Conservation (phyloP, 192 early-diverging fungal species). For the Coemansia sp. region DNA sequence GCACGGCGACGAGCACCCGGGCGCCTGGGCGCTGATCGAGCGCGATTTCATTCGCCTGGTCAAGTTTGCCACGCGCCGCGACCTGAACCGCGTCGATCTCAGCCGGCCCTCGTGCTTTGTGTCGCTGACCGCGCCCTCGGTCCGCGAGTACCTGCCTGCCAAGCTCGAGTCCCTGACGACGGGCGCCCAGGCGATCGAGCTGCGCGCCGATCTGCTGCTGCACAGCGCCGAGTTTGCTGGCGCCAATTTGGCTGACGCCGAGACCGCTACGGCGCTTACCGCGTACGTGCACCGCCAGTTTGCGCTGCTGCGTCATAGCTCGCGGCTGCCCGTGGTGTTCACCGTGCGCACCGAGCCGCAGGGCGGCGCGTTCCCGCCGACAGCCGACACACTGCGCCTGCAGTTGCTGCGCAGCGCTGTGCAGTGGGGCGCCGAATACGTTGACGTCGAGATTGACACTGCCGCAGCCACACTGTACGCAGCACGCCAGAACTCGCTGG, state of each 20-base stretch:
- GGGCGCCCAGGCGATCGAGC: slow-evolving; percentile 86
- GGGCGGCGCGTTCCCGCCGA: slow-evolving; percentile 76
- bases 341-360: slow-evolving; percentile 88
- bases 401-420: slow-evolving; percentile 63
- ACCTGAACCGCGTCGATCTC: slow-evolving; percentile 35
- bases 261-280: slow-evolving; percentile 23
- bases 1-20: slow-evolving; percentile 30
- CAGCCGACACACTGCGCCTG: slow-evolving; percentile 58
- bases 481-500: slow-evolving; percentile 53
- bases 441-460: slow-evolving; percentile 76
- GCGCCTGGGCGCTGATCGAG: slow-evolving; percentile 70
- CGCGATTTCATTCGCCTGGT: slow-evolving; percentile 71
- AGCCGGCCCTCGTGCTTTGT: slow-evolving; percentile 72
- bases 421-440: slow-evolving; percentile 88
- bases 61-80: slow-evolving; percentile 56
- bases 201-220: slow-evolving; percentile 83
- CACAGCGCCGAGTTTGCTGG: slow-evolving; percentile 41
- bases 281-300: slow-evolving; percentile 79
- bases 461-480: neutral
- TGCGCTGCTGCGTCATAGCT: slow-evolving; percentile 60
- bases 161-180: slow-evolving; percentile 61
- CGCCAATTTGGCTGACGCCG: slow-evolving; percentile 12
- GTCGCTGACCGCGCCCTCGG: slow-evolving; percentile 72
- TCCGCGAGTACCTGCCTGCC: slow-evolving; percentile 53
- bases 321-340: slow-evolving; percentile 81